phyloP scores from a whole-genome alignment of 2,329 filamentous ascomycete genomes.

The Penicillium capsulatum region DNA sequence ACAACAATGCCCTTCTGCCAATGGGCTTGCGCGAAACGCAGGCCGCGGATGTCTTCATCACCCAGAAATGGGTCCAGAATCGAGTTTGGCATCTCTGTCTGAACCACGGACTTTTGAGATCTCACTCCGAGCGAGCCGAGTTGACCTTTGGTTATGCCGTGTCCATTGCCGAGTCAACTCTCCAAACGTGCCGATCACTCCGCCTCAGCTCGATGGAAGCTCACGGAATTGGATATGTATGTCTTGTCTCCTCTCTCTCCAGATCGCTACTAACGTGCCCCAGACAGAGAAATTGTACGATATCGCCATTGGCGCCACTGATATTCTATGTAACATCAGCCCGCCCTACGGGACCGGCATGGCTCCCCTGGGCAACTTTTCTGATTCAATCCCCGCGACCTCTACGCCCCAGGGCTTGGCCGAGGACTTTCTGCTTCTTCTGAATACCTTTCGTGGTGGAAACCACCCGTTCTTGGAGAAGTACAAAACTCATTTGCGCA shows the following conservation, averaged over 20 bases:
- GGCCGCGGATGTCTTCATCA: conserved; percentile 42
- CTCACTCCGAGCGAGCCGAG: conserved; percentile 35
- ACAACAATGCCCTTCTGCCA: conserved; percentile 21
- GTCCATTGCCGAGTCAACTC: conserved; percentile 32
- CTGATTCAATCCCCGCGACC: conserved; percentile 14
- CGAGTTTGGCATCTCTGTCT: conserved; percentile 42
- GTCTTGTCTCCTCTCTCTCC: conserved; percentile 5
- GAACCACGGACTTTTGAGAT: conserved; percentile 37
- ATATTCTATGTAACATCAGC: conserved; percentile 26
- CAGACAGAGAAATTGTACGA: conserved; percentile 42
- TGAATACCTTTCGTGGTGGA: conserved; percentile 34
- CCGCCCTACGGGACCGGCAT: conserved; percentile 20
- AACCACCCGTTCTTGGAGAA: conserved; percentile 36
- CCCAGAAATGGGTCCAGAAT: conserved; percentile 44
- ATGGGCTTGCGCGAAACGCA: conserved; percentile 37
- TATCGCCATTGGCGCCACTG: conserved; percentile 33
- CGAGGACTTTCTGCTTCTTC: conserved; percentile 30
- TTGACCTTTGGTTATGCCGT: conserved; percentile 38
- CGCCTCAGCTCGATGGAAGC: conserved; percentile 41
- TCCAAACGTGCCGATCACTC: conserved; percentile 34
- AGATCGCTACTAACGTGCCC: conserved; percentile 1
- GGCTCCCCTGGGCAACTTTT: conserved; percentile 12
- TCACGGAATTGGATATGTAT: conserved; percentile 40
- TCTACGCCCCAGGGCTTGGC: conserved; percentile 23
- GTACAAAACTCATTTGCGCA: conserved; percentile 27